Conservation (phyloP, 345 rosid genomes). For the Hypericum perforatum region DNA sequence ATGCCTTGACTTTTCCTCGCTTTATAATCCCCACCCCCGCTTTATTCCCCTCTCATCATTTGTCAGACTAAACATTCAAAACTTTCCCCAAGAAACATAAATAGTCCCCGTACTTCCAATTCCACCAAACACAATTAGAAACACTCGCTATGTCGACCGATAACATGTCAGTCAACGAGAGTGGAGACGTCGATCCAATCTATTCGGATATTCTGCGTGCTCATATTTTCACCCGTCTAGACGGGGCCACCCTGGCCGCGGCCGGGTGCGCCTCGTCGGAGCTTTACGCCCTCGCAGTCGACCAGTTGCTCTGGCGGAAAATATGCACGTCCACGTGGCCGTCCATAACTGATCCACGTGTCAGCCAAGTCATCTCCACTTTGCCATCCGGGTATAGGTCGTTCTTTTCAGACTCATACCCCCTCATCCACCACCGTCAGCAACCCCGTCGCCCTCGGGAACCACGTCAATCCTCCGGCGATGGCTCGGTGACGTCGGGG, state of each 20-base stretch:
- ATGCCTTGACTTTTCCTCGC: too few relatives aligned
- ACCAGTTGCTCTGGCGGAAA: constrained; percentile 35
- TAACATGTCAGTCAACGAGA: too few relatives aligned
- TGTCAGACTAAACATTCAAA: too few relatives aligned
- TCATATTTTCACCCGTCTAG: constrained; percentile 58
- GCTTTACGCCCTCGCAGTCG: constrained; percentile 32
- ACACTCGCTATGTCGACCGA: too few relatives aligned
- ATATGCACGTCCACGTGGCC: constrained; percentile 55
- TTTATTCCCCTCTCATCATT: too few relatives aligned
- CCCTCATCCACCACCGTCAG: constrained; percentile 23
- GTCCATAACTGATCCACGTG: constrained; percentile 32
- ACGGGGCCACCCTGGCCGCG: constrained; percentile 56
- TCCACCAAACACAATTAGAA: too few relatives aligned
- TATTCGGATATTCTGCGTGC: constrained; percentile 46
- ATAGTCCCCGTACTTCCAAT: too few relatives aligned
- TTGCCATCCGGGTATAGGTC: constrained; percentile 51
- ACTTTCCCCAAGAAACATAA: too few relatives aligned
- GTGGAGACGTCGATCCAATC: constrained; percentile 16
- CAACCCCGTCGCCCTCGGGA: too few relatives aligned
- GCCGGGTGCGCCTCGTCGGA: constrained; percentile 39
- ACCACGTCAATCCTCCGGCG: not conserved
- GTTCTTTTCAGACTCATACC: constrained; percentile 54
- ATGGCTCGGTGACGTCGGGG: constrained; percentile 5
- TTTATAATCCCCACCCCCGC: too few relatives aligned
- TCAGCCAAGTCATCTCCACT: constrained; percentile 31